These are phyloP conservation scores for Mycena polygramma DNA, from an alignment of 768 basidiomycete species.

Conservation along the genomic window DNA sequence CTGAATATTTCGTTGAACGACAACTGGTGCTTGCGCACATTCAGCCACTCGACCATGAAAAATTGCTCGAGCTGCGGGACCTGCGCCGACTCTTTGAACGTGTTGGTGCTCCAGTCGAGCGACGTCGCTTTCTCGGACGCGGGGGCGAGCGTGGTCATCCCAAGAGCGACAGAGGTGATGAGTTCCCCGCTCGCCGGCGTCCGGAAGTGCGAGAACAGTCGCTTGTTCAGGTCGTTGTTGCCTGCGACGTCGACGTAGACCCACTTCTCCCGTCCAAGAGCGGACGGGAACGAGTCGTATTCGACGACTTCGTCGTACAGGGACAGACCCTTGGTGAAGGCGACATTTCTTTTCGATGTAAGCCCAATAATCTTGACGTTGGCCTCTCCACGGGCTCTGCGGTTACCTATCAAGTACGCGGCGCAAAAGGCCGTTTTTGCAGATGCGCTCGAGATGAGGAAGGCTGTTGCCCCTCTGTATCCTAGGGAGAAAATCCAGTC, in stretches of 20 bases:
- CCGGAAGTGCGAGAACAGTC: constrained; percentile 57
- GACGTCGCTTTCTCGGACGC: constrained; percentile 48
- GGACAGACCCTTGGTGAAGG: constrained; percentile 66
- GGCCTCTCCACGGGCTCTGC: constrained; percentile 49
- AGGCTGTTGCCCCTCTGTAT: constrained; percentile 61
- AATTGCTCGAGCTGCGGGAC: constrained; percentile 59
- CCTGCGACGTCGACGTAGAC: constrained; percentile 77
- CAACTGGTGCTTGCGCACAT: constrained; percentile 64
- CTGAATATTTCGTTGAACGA: constrained; percentile 59
- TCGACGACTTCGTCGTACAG: constrained; percentile 71
- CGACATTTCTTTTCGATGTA: constrained; percentile 68
- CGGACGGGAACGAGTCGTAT: constrained; percentile 61
- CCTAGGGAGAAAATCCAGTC: constrained; percentile 70
- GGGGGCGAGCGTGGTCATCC: constrained; percentile 69
- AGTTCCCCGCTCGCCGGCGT: constrained; percentile 53
- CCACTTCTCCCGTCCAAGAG: constrained; percentile 54
- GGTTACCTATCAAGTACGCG: constrained; percentile 70
- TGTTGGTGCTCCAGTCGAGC: constrained; percentile 56
- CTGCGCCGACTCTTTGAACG: constrained; percentile 42
- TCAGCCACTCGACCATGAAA: constrained; percentile 81
- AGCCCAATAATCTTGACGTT: constrained; percentile 65
- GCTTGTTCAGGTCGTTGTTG: constrained; percentile 62
- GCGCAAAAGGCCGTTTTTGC: constrained; percentile 81
- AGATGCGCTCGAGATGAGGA: constrained; percentile 79
- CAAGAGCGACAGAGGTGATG: constrained; percentile 61